Evolutionary conservation across 139 green algal species (phyloP).

Genomic region (Chlorella vulgaris): DNA sequence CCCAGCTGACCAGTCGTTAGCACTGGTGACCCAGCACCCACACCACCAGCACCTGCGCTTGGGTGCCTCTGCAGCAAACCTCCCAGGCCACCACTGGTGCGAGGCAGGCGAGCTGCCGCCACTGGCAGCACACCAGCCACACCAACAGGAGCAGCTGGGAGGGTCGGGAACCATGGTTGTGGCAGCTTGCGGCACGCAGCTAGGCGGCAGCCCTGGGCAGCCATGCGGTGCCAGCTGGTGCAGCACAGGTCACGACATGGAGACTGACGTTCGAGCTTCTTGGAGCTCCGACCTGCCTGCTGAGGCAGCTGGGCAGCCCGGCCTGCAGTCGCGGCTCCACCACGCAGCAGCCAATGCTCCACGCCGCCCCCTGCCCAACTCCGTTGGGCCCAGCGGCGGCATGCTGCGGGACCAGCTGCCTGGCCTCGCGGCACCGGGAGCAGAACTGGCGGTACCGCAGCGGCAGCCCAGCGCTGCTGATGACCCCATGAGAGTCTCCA

Average conservation of each 20-base stretch:
- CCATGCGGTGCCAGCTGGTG: not conserved
- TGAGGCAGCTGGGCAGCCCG: slow-evolving; percentile 8
- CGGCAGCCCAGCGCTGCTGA: not conserved
- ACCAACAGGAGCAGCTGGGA: not conserved
- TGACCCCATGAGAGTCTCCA: not conserved
- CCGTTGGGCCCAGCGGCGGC: not conserved
- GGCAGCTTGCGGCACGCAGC: not conserved
- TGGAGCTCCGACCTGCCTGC: slow-evolving; percentile 29
- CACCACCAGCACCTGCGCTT: not conserved
- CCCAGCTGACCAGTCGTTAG: too few species aligned
- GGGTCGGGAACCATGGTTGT: not conserved
- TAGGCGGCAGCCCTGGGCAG: not conserved
- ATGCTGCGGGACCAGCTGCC: not conserved
- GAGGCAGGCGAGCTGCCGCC: not conserved
- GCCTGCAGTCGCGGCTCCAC: slow-evolving; percentile 14
- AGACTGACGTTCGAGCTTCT: slow-evolving; percentile 29
- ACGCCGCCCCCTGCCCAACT: not conserved
- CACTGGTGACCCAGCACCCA: too few species aligned
- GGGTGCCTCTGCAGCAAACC: not conserved
- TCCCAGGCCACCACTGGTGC: not conserved
- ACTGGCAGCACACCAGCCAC: not conserved
- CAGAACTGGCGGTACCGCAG: not conserved
- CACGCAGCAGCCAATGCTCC: not conserved
- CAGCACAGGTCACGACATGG: slow-evolving; percentile 34
- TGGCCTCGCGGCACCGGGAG: not conserved